These are phyloP conservation scores for Cantharellus cinnabarinus DNA, from an alignment of 768 basidiomycete genomes.

Conservation along the genomic window DNA sequence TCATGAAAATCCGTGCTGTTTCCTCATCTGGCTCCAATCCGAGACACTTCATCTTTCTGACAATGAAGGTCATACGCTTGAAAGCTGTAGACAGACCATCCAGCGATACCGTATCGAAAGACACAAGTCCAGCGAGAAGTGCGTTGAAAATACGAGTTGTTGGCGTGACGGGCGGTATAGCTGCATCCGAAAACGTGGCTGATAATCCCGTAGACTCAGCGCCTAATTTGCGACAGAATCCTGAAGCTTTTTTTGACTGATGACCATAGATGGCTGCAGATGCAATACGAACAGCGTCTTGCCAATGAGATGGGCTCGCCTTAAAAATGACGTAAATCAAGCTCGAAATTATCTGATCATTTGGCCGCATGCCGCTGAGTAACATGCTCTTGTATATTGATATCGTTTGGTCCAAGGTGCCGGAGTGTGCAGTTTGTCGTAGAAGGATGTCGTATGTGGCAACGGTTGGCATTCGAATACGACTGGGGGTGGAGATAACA, in stretches of 20 bases:
- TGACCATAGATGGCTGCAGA: neutral
- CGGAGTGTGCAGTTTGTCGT: neutral
- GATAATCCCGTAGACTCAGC: neutral
- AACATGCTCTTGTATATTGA: neutral
- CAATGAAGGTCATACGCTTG: neutral
- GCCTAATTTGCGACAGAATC: neutral
- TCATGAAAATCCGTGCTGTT: neutral
- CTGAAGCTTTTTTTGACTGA: neutral
- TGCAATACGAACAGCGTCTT: neutral
- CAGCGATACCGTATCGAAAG: neutral
- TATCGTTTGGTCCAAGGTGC: neutral
- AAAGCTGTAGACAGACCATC: neutral
- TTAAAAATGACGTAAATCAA: neutral
- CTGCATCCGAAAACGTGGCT: neutral
- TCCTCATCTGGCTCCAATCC: neutral
- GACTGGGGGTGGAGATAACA: neutral
- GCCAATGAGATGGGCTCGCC: neutral
- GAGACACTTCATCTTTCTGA: neutral
- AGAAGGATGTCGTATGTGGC: neutral
- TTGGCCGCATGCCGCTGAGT: neutral
- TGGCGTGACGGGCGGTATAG: neutral
- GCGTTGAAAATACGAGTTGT: neutral
- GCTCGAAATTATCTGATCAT: neutral
- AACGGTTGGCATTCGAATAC: no score
- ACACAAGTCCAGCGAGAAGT: neutral